Base-by-base conservation (phyloP, 2,329 filamentous ascomycete genomes). In the Pseudogymnoascus sp. region DNA sequence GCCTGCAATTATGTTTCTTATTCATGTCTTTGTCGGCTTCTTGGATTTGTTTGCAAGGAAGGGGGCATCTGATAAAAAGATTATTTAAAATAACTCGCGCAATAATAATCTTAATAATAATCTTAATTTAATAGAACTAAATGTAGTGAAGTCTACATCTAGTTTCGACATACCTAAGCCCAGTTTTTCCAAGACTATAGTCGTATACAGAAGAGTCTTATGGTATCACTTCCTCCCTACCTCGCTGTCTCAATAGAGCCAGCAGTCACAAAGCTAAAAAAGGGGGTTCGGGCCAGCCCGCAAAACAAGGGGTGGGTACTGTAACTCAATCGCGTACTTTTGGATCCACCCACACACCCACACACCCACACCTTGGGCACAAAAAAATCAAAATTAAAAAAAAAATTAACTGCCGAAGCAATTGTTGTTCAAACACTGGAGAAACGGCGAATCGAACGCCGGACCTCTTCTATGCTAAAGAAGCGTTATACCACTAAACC, bases 381-480 rank as follows among this genome's bases (percentile, higher is more conserved):
- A 33, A 18, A 33, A 54, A 30, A 18, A 6, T n/a, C 11, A 22
- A 47, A 39, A 25, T 25, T 8, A 33, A 43, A 3, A 18, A 12
- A 43, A 50, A 25, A 30, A 33, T 25, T 36, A 20, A 16, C n/a
- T 30, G 30, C 47, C 30, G 22, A 54, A 54, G 47, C 22, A 54
- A 35, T 54, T 25, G 22, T 25, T 25, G 18, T 43, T 61, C 28
- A 20, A 14, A 43, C n/a, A 11, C 54, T 57, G 16, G 43, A 65
- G 61, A 63, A 63, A 63, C 43, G 61, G 60, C 38, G 41, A 43
- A 61, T 61, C 39, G 36, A 50, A 62, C 61, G 28, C 58, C 47
- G 59, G 47, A 57, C 38, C 59, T 63, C 60, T 35, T 59, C 39
- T 61, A 61, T 59, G 62, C 65, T 65, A 65, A 67, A 67, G 65